Conservation (phyloP, 73 alveolate species). For the Paraurostyla sp. region DNA sequence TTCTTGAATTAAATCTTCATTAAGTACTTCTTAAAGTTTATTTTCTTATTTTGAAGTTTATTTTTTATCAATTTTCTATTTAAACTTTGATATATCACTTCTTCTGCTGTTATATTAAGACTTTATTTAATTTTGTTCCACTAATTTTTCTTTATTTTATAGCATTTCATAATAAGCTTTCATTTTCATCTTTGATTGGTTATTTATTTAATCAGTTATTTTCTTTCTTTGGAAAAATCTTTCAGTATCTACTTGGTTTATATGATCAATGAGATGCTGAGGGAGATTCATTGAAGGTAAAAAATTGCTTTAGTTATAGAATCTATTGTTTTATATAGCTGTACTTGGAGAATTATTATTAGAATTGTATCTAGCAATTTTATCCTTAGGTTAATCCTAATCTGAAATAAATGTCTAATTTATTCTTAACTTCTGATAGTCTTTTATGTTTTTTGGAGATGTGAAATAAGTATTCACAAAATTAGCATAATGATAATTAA, state of each 20-base stretch:
- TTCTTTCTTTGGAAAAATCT: not conserved
- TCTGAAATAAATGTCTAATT: not conserved
- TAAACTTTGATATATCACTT: too few relatives aligned
- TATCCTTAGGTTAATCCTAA: not conserved
- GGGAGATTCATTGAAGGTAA: too few relatives aligned
- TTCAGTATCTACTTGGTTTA: not conserved
- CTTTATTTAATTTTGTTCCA: not conserved
- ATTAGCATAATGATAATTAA: slow-evolving; percentile 2
- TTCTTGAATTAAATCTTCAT: too few relatives aligned
- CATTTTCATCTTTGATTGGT: not conserved
- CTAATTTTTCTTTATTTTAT: not conserved
- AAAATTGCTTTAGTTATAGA: too few relatives aligned
- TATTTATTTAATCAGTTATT: not conserved
- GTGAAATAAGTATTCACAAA: slow-evolving; percentile 6
- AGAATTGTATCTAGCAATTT: not conserved
- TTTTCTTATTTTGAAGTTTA: too few relatives aligned
- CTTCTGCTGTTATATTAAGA: too few relatives aligned
- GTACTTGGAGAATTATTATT: not conserved
- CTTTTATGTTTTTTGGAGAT: not conserved
- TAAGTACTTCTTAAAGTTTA: too few relatives aligned
- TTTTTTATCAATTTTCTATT: not conserved
- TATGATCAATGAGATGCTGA: slow-evolving; percentile 4
- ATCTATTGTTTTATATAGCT: too few relatives aligned
- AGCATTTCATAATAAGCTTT: not conserved
- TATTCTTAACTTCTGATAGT: not conserved